These are phyloP conservation scores for Quercus mongolica DNA, from an alignment of 306 rosid species.

Conservation along the genomic window DNA sequence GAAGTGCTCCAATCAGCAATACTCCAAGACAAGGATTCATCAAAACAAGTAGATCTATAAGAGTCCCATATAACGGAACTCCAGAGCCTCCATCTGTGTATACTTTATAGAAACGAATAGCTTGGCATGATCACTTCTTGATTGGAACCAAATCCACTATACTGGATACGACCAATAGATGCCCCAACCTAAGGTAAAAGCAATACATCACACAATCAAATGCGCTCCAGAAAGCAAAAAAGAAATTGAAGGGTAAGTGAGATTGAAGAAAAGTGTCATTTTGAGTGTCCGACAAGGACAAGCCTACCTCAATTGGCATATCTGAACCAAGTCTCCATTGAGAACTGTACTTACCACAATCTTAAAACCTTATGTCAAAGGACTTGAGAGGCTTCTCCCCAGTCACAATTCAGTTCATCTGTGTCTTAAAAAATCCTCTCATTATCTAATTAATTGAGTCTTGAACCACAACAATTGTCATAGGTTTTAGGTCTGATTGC, in stretches of 20 bases:
- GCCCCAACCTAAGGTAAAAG: slow-evolving; percentile 89
- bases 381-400: slow-evolving; percentile 21
- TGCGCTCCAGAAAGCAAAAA: slow-evolving; percentile 38
- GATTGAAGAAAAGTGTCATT: slow-evolving; percentile 35
- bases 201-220: slow-evolving; percentile 81
- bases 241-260: slow-evolving; percentile 13
- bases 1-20: slow-evolving; percentile 79
- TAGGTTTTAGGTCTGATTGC: slow-evolving; percentile 2
- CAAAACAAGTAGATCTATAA: slow-evolving; percentile 57
- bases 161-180: slow-evolving; percentile 54
- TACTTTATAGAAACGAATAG: slow-evolving; percentile 40
- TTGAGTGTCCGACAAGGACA: slow-evolving; percentile 45
- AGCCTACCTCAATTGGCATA: slow-evolving; percentile 67
- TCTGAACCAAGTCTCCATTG: slow-evolving; percentile 33
- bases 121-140: slow-evolving; percentile 63
- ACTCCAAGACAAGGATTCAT: slow-evolving; percentile 57
- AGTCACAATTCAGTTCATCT: neutral
- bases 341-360: slow-evolving; percentile 51
- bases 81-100: slow-evolving; percentile 61
- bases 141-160: slow-evolving; percentile 71
- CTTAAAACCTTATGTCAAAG: slow-evolving; percentile 16
- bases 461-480: neutral
- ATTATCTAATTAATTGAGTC: neutral
- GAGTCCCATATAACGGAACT: slow-evolving; percentile 60
- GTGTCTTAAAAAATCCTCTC: neutral